Percentiles rank a stretch among this genome's conserved stretches.
Evolutionary conservation across 257 asterid species (phyloP).

Genomic region (Penstemon eatonii): DNA sequence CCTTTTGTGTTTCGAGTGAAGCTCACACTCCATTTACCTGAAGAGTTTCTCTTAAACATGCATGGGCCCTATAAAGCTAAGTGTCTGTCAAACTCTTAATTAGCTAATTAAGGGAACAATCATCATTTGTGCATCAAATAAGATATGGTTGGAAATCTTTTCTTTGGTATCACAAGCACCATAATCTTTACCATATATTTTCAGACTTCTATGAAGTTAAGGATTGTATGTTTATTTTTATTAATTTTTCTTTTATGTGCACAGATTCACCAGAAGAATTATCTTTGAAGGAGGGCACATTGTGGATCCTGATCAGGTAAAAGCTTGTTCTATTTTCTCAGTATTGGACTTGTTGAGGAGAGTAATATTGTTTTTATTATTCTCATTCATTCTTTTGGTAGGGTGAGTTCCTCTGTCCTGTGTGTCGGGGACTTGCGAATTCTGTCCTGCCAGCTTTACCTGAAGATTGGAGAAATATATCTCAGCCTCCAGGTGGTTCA

Average conservation of each 20-base stretch:
- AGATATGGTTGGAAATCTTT: slow-evolving; percentile 1
- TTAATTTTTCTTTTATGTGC: slow-evolving; percentile 14
- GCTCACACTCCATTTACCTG: background rate
- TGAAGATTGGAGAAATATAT: slow-evolving; percentile 41
- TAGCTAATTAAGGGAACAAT: background rate
- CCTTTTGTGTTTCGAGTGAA: slow-evolving; percentile 4
- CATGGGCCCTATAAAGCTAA: slow-evolving; percentile 2
- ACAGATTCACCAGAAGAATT: slow-evolving; percentile 76
- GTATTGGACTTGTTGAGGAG: slow-evolving; percentile 23
- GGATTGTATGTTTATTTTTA: slow-evolving; percentile 9
- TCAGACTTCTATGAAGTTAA: slow-evolving; percentile 18
- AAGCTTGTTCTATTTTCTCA: slow-evolving; percentile 17
- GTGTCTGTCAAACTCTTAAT: background rate
- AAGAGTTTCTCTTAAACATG: slow-evolving; percentile 21
- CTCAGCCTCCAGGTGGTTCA: slow-evolving; percentile 35
- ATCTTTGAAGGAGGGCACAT: slow-evolving; percentile 95
- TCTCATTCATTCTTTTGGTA: slow-evolving; percentile 37
- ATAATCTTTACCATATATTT: slow-evolving; percentile 2
- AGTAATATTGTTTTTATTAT: slow-evolving; percentile 28
- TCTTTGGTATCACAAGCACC: slow-evolving; percentile 14
- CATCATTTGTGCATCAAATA: background rate
- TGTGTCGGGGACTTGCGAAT: slow-evolving; percentile 93
- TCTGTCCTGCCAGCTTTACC: slow-evolving; percentile 72
- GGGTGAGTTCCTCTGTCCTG: slow-evolving; percentile 99
- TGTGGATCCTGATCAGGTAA: slow-evolving; percentile 97